A percentile compares a stretch with the other conserved stretches of the same genome.
Evolutionary conservation across 2,329 filamentous ascomycete species (phyloP).

Genomic region (Capronia epimyces): DNA sequence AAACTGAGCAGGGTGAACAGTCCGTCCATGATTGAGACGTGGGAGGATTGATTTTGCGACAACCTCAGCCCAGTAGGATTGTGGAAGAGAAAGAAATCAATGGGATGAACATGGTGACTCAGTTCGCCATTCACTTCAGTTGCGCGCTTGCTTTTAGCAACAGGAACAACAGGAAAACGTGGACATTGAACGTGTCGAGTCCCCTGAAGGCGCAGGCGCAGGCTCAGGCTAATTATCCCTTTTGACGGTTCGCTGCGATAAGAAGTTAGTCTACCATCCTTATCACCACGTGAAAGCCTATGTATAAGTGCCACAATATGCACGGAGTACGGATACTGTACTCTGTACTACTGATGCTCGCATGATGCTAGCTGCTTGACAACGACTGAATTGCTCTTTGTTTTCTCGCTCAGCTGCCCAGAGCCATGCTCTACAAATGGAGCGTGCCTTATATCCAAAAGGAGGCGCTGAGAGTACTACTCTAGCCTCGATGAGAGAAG

Average conservation of each 20-base stretch:
- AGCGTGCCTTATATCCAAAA: too few relatives aligned
- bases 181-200: neutral
- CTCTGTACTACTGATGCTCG: too few relatives aligned
- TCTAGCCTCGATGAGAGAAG: too few relatives aligned
- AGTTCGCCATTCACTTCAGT: neutral
- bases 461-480: too few relatives aligned
- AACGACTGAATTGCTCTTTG: too few relatives aligned
- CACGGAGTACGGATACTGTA: too few relatives aligned
- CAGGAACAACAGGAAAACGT: neutral
- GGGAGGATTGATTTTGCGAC: neutral
- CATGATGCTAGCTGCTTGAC: too few relatives aligned
- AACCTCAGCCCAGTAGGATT: neutral
- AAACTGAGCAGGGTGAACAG: conserved; percentile 59
- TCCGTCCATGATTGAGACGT: conserved; percentile 49
- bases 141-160: neutral
- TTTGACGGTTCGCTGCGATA: conserved; percentile 2
- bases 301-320: neutral
- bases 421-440: too few relatives aligned
- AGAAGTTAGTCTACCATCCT: neutral
- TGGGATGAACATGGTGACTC: neutral
- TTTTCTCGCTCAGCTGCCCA: too few relatives aligned
- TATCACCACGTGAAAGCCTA: conserved; percentile 15
- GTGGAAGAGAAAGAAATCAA: neutral
- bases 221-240: conserved; percentile 1
- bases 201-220: conserved; percentile 7